Evolutionary conservation across 176 grass and related monocot species (phyloP).

Genomic region (Oryza glaberrima): DNA sequence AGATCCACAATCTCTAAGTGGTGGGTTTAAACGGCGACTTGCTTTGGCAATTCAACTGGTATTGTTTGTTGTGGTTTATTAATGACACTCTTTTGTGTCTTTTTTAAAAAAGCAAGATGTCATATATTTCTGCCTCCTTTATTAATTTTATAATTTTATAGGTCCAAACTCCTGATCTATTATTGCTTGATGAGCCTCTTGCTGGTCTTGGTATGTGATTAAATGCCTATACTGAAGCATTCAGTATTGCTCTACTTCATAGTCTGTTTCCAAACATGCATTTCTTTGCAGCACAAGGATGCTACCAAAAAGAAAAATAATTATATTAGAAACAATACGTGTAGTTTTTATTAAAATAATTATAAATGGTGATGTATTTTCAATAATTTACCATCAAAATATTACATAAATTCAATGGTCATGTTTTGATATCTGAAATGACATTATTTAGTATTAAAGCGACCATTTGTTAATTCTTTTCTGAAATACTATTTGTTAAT

Average conservation of each 20-base stretch:
- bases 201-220: slow-evolving; percentile 74
- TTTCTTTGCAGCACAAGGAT: not conserved
- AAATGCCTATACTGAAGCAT: not conserved
- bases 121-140: not conserved
- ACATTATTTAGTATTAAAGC: not conserved
- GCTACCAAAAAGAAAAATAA: too few species aligned
- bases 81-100: not conserved
- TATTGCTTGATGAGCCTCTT: slow-evolving; percentile 90
- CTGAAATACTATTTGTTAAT: not conserved
- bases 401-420: not conserved
- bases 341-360: not conserved
- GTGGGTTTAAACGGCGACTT: slow-evolving; percentile 86
- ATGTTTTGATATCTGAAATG: not conserved
- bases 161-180: slow-evolving; percentile 85
- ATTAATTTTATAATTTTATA: slow-evolving; percentile 46
- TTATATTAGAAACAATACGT: not conserved
- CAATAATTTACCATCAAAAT: not conserved
- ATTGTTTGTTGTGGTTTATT: slow-evolving; percentile 12
- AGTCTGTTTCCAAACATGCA: not conserved
- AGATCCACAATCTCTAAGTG: slow-evolving; percentile 76
- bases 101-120: not conserved
- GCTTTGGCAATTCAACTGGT: slow-evolving; percentile 93
- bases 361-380: not conserved
- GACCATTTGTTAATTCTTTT: not conserved
- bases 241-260: slow-evolving; percentile 1